Percentiles rank a stretch among this genome's conserved stretches.
These are phyloP conservation scores for Pancytospora philotis DNA, from an alignment of 371 early-diverging fungal species.

Conservation along the genomic window DNA sequence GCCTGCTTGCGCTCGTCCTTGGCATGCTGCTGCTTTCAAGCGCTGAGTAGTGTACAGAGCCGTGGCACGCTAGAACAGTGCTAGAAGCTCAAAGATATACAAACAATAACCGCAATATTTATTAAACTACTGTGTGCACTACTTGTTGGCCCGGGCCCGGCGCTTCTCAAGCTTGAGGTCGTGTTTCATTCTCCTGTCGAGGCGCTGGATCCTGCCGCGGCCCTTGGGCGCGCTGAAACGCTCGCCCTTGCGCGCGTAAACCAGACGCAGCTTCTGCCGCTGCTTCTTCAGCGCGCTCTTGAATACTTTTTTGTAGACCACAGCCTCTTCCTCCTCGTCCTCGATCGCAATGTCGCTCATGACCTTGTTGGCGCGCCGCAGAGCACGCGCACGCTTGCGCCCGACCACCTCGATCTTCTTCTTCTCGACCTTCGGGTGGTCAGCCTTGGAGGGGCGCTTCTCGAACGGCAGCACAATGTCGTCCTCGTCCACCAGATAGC, in stretches of 20 bases:
- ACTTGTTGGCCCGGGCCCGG: neutral
- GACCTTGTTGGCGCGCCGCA: conserved; percentile 45
- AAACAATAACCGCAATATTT: no score
- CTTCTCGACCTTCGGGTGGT: conserved; percentile 45
- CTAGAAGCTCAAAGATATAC: no score
- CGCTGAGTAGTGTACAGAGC: no score
- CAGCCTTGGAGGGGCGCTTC: conserved; percentile 34
- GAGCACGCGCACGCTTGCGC: conserved; percentile 48
- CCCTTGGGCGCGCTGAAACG: conserved; percentile 39
- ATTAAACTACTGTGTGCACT: neutral
- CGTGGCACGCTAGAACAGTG: no score
- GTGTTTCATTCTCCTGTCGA: conserved; percentile 59
- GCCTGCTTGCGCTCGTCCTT: conserved; percentile 52
- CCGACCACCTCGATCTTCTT: conserved; percentile 50
- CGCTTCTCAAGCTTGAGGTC: conserved; percentile 33
- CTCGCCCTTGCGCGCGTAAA: conserved; percentile 49
- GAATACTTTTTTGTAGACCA: conserved; percentile 39
- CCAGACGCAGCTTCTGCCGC: conserved; percentile 42
- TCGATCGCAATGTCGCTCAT: conserved; percentile 44
- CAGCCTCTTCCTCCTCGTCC: conserved; percentile 52
- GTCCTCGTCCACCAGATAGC: conserved; percentile 52
- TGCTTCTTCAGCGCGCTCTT: conserved; percentile 49
- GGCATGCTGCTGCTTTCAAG: conserved; percentile 47
- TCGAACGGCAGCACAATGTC: conserved; percentile 51
- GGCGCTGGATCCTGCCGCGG: conserved; percentile 51